Percentiles rank a stretch among this genome's conserved stretches.
phyloP scores from a whole-genome alignment of 2,329 filamentous ascomycete genomes.

The Achaetomium macrosporum region DNA sequence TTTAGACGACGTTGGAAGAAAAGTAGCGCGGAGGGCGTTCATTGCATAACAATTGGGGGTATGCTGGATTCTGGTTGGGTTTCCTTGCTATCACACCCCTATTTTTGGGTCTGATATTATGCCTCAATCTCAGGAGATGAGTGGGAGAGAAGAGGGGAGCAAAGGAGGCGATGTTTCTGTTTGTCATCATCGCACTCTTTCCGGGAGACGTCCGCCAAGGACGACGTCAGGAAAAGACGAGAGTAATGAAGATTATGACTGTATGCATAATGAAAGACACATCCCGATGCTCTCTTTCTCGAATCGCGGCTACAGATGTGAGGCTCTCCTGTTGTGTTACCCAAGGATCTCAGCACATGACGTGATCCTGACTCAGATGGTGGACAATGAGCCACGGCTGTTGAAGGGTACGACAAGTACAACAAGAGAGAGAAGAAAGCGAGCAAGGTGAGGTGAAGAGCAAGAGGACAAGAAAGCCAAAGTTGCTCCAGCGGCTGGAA shows the following conservation, averaged over 20 bases:
- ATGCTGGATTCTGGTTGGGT: too few species aligned
- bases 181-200: slow-evolving; percentile 8
- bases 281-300: background rate
- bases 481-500: too few species aligned
- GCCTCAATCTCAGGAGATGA: background rate
- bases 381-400: background rate
- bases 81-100: background rate
- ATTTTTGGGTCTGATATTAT: slow-evolving; percentile 4
- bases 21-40: too few species aligned
- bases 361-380: background rate
- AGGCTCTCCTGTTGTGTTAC: background rate
- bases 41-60: too few species aligned
- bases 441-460: too few species aligned
- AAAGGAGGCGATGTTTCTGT: background rate
- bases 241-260: slow-evolving; percentile 13
- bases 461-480: too few species aligned
- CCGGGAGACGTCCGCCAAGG: background rate
- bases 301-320: background rate
- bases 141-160: background rate
- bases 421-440: too few species aligned
- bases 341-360: slow-evolving; percentile 1
- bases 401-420: too few species aligned
- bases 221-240: background rate
- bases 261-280: slow-evolving; percentile 14
- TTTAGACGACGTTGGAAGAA: too few species aligned